Evolutionary conservation across 208 protist genomes (phyloP).

Genomic region (Acanthamoeba healyi): DNA sequence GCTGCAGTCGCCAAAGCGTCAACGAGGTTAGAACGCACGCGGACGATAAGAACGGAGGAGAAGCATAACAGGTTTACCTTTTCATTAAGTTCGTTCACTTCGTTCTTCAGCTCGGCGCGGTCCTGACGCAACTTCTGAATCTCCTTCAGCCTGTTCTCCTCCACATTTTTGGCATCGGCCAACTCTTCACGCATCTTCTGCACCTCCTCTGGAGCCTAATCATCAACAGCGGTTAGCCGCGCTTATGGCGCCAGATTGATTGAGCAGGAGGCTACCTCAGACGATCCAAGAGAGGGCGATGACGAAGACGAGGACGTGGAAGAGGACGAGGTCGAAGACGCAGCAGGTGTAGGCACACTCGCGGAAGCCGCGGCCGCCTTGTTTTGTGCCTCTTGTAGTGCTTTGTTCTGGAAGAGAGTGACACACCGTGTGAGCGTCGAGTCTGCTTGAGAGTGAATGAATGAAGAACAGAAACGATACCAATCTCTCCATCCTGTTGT

Average conservation of each 20-base stretch:
- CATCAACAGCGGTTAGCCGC: too few relatives aligned
- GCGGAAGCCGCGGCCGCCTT: neutral
- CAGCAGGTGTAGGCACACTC: neutral
- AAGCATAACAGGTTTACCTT: too few relatives aligned
- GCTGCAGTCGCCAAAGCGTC: neutral
- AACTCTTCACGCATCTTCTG: slow-evolving; percentile 27
- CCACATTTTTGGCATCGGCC: neutral
- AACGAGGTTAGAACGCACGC: too few relatives aligned
- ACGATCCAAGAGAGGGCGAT: neutral
- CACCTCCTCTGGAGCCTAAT: neutral
- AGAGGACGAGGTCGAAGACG: slow-evolving; percentile 8
- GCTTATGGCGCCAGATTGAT: too few relatives aligned
- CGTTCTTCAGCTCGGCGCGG: neutral
- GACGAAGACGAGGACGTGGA: neutral
- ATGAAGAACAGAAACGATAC: too few relatives aligned
- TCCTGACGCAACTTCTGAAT: slow-evolving; percentile 63
- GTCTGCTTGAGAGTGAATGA: too few relatives aligned
- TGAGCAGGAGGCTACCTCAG: too few relatives aligned
- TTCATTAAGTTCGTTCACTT: neutral
- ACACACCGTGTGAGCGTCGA: too few relatives aligned
- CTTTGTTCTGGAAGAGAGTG: too few relatives aligned
- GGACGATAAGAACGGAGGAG: too few relatives aligned
- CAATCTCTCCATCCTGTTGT: slow-evolving; percentile 52
- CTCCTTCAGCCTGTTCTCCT: slow-evolving; percentile 32
- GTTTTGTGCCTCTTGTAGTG: slow-evolving; percentile 5